These are phyloP conservation scores for Zarea fungicola DNA, from an alignment of 2,329 filamentous ascomycete genomes.

Conservation along the genomic window DNA sequence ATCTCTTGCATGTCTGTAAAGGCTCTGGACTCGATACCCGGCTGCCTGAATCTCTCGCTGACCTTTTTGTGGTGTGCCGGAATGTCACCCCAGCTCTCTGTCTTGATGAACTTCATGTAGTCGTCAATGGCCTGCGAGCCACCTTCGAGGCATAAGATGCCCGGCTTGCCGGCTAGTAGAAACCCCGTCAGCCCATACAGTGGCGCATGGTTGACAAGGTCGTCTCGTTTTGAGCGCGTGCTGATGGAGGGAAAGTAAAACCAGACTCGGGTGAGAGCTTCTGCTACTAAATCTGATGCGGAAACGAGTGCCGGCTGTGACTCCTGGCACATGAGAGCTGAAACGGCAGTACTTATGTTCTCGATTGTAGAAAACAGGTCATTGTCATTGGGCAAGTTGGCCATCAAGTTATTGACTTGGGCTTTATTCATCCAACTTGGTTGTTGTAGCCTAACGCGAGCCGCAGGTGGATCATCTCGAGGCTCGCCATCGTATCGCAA, in stretches of 20 bases:
- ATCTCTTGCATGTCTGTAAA: constrained; percentile 55
- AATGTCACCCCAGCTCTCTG: constrained; percentile 58
- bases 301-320: background rate
- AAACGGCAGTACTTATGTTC: constrained; percentile 33
- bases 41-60: constrained; percentile 48
- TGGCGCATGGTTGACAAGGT: constrained; percentile 50
- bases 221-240: constrained; percentile 53
- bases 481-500: constrained; percentile 14
- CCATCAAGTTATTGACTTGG: constrained; percentile 33
- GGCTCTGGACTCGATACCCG: constrained; percentile 28
- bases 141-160: constrained; percentile 48
- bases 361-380: constrained; percentile 44
- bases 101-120: constrained; percentile 60
- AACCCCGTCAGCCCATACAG: constrained; percentile 52
- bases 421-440: constrained; percentile 49
- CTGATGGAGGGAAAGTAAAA: constrained; percentile 60
- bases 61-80: constrained; percentile 59
- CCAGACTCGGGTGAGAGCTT: constrained; percentile 47
- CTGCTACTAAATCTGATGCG: background rate
- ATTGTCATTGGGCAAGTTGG: constrained; percentile 33
- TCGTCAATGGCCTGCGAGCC: constrained; percentile 43
- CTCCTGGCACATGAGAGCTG: constrained; percentile 21
- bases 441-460: constrained; percentile 40
- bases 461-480: constrained; percentile 33
- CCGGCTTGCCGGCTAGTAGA: constrained; percentile 55